Evolutionary conservation across 768 basidiomycete genomes (phyloP).

Genomic region (Amanita polypyramis): DNA sequence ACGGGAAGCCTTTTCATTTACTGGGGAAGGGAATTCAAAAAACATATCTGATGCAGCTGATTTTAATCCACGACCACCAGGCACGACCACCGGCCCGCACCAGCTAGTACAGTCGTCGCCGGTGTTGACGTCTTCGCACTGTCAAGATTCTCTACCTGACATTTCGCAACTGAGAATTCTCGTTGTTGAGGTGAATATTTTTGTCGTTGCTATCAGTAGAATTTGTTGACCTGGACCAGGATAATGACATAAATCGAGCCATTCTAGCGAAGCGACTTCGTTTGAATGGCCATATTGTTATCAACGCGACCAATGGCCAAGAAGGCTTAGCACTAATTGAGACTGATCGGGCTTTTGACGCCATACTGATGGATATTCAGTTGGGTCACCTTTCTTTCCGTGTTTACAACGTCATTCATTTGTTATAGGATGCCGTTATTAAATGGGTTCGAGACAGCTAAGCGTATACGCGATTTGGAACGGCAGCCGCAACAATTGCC

Average conservation of each 20-base stretch:
- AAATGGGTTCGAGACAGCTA: slow-evolving; percentile 61
- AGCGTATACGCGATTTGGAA: slow-evolving; percentile 57
- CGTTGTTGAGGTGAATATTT: slow-evolving; percentile 50
- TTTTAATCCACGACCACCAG: too few relatives aligned
- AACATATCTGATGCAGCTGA: too few relatives aligned
- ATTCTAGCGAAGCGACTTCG: slow-evolving; percentile 61
- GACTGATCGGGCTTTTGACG: slow-evolving; percentile 53
- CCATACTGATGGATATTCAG: slow-evolving; percentile 80
- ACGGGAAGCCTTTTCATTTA: too few relatives aligned
- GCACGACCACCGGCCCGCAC: too few relatives aligned
- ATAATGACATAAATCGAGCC: slow-evolving; percentile 64
- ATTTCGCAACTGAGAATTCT: slow-evolving; percentile 32
- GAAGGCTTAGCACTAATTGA: slow-evolving; percentile 55
- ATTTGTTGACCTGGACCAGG: slow-evolving; percentile 25
- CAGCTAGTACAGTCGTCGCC: not conserved
- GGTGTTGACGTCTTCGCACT: not conserved
- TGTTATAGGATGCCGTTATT: slow-evolving; percentile 64
- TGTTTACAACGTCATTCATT: not conserved
- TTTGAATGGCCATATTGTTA: slow-evolving; percentile 55
- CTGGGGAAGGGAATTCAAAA: too few relatives aligned
- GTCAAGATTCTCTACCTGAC: not conserved
- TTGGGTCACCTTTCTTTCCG: slow-evolving; percentile 21
- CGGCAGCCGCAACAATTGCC: slow-evolving; percentile 13
- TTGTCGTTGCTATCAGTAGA: not conserved
- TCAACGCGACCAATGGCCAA: slow-evolving; percentile 64